Evolutionary conservation across 2,329 filamentous ascomycete genomes (phyloP).

Genomic region (Arthrobotrys conoides): DNA sequence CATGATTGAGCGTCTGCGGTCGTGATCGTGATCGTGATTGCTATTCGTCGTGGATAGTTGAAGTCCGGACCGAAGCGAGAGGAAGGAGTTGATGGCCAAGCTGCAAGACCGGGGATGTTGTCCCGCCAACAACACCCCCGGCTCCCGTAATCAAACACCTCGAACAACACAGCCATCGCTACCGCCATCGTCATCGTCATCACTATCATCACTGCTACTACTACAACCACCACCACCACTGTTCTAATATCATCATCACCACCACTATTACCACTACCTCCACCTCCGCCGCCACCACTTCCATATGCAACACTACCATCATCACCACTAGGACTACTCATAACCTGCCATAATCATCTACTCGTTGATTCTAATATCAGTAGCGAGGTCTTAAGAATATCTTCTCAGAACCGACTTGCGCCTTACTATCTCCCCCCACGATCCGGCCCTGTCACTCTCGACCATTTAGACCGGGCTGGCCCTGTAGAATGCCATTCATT

Average conservation of each 20-base stretch:
- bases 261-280: not conserved
- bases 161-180: slow-evolving; percentile 2
- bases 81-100: too few species aligned
- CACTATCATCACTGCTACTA: not conserved
- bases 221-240: not conserved
- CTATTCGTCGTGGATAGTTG: not conserved
- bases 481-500: slow-evolving; percentile 49
- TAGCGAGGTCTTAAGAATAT: not conserved
- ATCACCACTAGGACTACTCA: not conserved
- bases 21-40: not conserved
- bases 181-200: not conserved
- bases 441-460: not conserved
- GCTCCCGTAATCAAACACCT: slow-evolving; percentile 5
- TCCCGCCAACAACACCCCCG: slow-evolving; percentile 35
- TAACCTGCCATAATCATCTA: not conserved
- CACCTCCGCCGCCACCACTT: not conserved
- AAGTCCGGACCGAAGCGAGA: too few species aligned
- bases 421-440: not conserved
- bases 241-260: not conserved
- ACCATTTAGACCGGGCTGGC: slow-evolving; percentile 7
- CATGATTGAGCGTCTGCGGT: slow-evolving; percentile 21
- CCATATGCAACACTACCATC: not conserved
- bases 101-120: slow-evolving; percentile 16
- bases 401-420: not conserved
- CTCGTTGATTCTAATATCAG: not conserved